These are phyloP conservation scores for Corymbia maculata DNA, from an alignment of 345 rosid species.

Conservation along the genomic window DNA sequence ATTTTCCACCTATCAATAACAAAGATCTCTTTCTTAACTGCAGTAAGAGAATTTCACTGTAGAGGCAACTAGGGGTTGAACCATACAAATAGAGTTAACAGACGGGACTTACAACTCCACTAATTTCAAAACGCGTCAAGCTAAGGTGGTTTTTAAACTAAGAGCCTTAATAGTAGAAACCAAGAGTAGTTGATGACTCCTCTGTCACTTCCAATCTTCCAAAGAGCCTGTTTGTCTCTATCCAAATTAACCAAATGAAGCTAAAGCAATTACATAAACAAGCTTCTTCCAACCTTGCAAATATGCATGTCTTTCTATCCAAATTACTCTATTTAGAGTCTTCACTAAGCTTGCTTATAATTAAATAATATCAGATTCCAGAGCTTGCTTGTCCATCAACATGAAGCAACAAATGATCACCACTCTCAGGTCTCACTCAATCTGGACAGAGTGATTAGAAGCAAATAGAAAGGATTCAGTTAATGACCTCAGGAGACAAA, in stretches of 20 bases:
- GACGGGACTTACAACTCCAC: not conserved
- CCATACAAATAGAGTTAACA: not conserved
- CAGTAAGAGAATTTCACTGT: not conserved
- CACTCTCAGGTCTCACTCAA: not conserved
- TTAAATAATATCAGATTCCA: not conserved
- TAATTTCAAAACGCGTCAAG: not conserved
- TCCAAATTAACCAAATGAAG: not conserved
- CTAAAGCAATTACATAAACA: not conserved
- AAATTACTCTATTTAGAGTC: not conserved
- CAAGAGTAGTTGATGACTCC: not conserved
- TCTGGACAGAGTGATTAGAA: not conserved
- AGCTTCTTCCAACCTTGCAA: not conserved
- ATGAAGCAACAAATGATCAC: not conserved
- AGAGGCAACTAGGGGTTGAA: not conserved
- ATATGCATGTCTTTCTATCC: not conserved
- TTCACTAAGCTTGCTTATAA: not conserved
- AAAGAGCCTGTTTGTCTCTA: not conserved
- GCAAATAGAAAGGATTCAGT: not conserved
- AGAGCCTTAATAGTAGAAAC: not conserved
- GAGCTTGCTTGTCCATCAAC: not conserved
- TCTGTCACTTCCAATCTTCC: not conserved
- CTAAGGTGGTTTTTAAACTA: not conserved
- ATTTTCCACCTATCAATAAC: not conserved
- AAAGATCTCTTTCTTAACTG: not conserved
- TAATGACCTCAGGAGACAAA: not conserved